Conservation (phyloP, 176 grass and related monocot species). For the Carex cristatella region DNA sequence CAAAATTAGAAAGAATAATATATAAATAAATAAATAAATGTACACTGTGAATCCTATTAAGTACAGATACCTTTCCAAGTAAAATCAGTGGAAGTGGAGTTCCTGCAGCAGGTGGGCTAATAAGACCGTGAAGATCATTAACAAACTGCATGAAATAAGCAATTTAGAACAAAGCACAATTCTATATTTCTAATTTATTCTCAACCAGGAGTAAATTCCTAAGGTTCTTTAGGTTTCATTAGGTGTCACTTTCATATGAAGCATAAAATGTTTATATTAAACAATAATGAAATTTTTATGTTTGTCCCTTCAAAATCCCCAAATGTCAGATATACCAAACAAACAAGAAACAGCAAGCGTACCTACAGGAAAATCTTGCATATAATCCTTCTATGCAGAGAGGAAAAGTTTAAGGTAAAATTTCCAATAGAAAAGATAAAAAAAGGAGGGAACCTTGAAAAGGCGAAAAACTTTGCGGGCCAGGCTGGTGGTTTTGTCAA, state of each 20-base stretch:
- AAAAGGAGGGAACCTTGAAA: conserved; percentile 50
- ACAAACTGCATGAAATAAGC: conserved; percentile 55
- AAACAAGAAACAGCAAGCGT: neutral
- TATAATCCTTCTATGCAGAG: neutral
- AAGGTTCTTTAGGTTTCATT: neutral
- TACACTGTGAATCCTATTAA: neutral
- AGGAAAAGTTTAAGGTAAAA: neutral
- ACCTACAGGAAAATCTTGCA: neutral
- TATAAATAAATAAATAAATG: neutral
- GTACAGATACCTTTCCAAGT: conserved; percentile 62
- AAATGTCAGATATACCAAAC: neutral
- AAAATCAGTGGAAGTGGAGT: conserved; percentile 80
- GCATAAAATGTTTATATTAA: neutral
- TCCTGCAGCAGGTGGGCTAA: conserved; percentile 68
- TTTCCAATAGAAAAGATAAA: neutral
- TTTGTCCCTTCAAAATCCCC: neutral
- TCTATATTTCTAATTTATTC: neutral
- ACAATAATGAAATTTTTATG: neutral
- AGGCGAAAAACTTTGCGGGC: conserved; percentile 85
- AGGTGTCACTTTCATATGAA: neutral
- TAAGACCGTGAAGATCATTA: conserved; percentile 75
- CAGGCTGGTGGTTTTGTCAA: conserved; percentile 79
- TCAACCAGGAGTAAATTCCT: neutral
- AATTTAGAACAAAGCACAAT: neutral
- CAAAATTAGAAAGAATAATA: conserved; percentile 6